Evolutionary conservation across 192 early-diverging fungal genomes (phyloP), one percentile per base, ranked within the genome.

Genomic region (Funneliformis geosporum): DNA sequence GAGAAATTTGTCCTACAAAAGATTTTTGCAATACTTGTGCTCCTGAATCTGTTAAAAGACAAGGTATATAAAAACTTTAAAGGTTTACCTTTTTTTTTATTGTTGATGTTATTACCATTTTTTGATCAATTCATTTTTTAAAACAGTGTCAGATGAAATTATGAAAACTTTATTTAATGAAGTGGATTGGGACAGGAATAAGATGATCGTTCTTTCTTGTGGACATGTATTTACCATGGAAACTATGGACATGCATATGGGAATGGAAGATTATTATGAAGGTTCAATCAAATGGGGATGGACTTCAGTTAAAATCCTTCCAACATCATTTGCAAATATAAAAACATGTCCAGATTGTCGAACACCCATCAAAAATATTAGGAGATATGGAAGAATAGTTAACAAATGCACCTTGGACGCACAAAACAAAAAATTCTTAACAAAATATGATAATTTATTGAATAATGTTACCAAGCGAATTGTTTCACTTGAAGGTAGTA

Each of bases 211-310:
- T 12, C 79, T 89, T 11, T 38, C 70, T 0, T 92, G 91, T 75
- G 84, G 85, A 7, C 91, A 91, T 68, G 80, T 81, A 0, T 84
- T 84, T 59, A 90, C 89, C 7, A 84, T 88, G 79, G 75, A 82
- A 16, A 87, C 82, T 18, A 33, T 92, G 46, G 91, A 92, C 60
- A 87, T 85, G 0, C 78, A 82, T 50, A 82, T 89, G 81, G 82
- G 78, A 21, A 80, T 90, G 79, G 14, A 67, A 10, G 9, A 70
- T 4, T 88, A 83, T 68, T 92, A 91, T 65, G 25, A 60, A 5
- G 47, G 64, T 25, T 38, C 38, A 5, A 1, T 40, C 25, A 25
- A 39, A 23, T 9, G 55, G 2, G 62, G 40, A 23, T 79, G 77
- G 77, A 79, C 23, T 0, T 27, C 8, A 25, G 10, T 69, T n/a